Conservation (phyloP, 495 filamentous ascomycete species). For the Neurospora terricola region DNA sequence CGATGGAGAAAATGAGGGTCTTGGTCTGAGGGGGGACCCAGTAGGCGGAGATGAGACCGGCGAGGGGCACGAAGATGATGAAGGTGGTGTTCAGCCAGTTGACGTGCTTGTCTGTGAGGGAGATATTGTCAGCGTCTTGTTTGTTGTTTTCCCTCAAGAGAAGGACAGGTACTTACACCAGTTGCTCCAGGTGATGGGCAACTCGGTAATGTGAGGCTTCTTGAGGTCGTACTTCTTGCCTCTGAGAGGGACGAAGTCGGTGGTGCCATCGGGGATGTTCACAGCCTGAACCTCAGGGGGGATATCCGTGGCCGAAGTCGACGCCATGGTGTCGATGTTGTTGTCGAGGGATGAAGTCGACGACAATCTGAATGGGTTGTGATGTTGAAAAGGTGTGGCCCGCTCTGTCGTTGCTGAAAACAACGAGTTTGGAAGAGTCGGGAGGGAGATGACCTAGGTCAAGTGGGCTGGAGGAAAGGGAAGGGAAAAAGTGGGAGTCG, state of each 20-base stretch:
- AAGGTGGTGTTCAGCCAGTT: slow-evolving; percentile 88
- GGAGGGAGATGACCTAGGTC: not conserved
- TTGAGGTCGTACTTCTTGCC: slow-evolving; percentile 35
- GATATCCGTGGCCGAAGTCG: slow-evolving; percentile 23
- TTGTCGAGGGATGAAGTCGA: not conserved
- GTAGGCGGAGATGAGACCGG: slow-evolving; percentile 64
- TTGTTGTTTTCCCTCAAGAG: not conserved
- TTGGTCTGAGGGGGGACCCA: slow-evolving; percentile 70
- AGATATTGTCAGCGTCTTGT: not conserved
- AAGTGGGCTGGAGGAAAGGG: not conserved
- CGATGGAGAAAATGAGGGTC: slow-evolving; percentile 71
- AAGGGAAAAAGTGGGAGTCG: not conserved
- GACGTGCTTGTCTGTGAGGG: slow-evolving; percentile 65
- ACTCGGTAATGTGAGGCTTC: slow-evolving; percentile 44
- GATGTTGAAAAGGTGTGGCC: not conserved
- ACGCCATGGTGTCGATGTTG: slow-evolving; percentile 29
- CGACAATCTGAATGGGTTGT: not conserved
- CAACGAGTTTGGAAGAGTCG: not conserved
- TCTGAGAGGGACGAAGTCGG: slow-evolving; percentile 37
- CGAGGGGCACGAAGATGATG: slow-evolving; percentile 75
- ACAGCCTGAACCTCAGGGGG: slow-evolving; percentile 20
- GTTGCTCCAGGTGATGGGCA: slow-evolving; percentile 71
- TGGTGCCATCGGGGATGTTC: slow-evolving; percentile 38
- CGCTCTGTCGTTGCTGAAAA: not conserved
- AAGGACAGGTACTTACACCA: slow-evolving; percentile 37